These are phyloP conservation scores for Metarhizium anisopliae DNA, from an alignment of 2,329 filamentous ascomycete species.

Conservation along the genomic window DNA sequence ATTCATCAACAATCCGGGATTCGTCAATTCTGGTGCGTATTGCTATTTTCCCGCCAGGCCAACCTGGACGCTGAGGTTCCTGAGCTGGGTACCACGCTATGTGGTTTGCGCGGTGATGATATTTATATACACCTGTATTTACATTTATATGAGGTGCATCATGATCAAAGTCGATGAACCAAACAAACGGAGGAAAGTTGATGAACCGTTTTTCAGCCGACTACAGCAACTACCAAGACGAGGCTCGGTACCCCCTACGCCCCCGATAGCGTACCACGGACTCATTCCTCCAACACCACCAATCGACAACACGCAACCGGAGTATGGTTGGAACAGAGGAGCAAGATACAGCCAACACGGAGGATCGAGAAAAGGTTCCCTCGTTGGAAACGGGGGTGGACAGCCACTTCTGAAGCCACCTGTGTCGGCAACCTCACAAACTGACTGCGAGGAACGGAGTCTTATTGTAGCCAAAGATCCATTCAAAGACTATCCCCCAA, in stretches of 20 bases:
- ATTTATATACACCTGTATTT: conserved; percentile 58
- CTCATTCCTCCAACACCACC: conserved; percentile 20
- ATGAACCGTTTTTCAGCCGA: conserved; percentile 5
- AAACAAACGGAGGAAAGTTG: not conserved
- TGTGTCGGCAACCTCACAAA: not conserved
- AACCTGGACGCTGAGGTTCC: conserved; percentile 57
- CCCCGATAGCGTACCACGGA: conserved; percentile 23
- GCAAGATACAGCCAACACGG: not conserved
- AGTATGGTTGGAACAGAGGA: conserved; percentile 4
- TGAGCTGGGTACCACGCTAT: conserved; percentile 69
- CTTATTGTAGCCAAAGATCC: not conserved
- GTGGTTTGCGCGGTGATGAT: conserved; percentile 57
- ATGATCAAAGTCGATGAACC: conserved; percentile 30
- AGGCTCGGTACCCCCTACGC: conserved; percentile 16
- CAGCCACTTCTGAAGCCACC: not conserved
- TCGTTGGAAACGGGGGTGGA: not conserved
- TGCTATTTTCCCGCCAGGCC: conserved; percentile 61
- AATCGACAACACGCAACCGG: conserved; percentile 8
- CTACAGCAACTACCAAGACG: not conserved
- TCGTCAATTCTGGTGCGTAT: conserved; percentile 54
- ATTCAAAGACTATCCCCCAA: not conserved
- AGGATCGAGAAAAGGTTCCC: not conserved
- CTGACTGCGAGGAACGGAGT: not conserved
- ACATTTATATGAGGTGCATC: conserved; percentile 50
- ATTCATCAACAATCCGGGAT: conserved; percentile 50